A percentile compares a stretch with the other conserved stretches of the same genome.
phyloP scores from a whole-genome alignment of 2,329 filamentous ascomycete species.

The Coniochaeta hoffmannii region DNA sequence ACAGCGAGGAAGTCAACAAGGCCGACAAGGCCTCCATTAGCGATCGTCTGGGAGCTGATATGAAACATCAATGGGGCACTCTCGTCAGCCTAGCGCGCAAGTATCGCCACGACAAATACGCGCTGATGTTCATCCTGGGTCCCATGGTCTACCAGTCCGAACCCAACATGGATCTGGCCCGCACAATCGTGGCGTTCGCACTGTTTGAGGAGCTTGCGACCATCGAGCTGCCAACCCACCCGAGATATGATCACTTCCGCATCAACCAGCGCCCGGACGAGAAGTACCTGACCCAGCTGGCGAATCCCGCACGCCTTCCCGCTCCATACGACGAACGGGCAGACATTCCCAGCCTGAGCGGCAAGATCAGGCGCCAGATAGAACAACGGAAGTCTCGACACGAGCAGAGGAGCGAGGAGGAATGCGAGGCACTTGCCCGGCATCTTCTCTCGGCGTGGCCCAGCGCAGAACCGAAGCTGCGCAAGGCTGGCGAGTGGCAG shows the following conservation, averaged over 20 bases:
- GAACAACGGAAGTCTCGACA: constrained; percentile 21
- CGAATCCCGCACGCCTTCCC: constrained; percentile 20
- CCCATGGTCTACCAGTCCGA: constrained; percentile 15
- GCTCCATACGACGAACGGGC: constrained; percentile 19
- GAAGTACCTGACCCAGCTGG: constrained; percentile 13
- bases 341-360: constrained; percentile 13
- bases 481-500: constrained; percentile 15
- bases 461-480: constrained; percentile 22
- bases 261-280: constrained; percentile 19
- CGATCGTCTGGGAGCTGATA: constrained; percentile 14
- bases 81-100: constrained; percentile 13
- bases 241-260: constrained; percentile 21
- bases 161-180: constrained; percentile 16
- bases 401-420: constrained; percentile 19
- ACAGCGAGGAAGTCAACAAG: constrained; percentile 11
- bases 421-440: constrained; percentile 29
- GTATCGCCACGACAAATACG: constrained; percentile 5
- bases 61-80: constrained; percentile 16
- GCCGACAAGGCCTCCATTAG: constrained; percentile 9
- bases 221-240: neutral
- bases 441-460: constrained; percentile 40
- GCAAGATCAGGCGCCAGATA: constrained; percentile 23
- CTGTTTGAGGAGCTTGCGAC: neutral
- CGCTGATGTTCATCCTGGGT: constrained; percentile 18
- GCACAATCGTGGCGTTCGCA: constrained; percentile 2